Evolutionary conservation across 1,284 basidiomycete genomes (phyloP).

Genomic region (Trichosporon faecale): DNA sequence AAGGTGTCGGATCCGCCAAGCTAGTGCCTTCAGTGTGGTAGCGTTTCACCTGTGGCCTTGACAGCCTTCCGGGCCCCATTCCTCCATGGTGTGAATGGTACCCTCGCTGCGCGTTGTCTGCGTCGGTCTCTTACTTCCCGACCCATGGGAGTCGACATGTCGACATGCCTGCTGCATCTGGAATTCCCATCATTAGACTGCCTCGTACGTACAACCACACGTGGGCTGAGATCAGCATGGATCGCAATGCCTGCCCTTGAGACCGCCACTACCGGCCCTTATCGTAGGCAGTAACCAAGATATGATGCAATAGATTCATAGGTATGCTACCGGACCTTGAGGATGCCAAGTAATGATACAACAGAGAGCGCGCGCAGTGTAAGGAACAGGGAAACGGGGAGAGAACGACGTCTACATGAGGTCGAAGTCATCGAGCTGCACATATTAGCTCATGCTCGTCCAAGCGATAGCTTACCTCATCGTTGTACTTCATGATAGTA

Average conservation of each 20-base stretch:
- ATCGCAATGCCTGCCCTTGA: not conserved
- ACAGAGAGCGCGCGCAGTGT: not conserved
- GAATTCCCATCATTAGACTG: not conserved
- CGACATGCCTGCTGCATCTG: not conserved
- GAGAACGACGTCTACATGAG: slow-evolving; percentile 58
- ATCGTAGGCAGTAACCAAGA: not conserved
- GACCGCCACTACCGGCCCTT: not conserved
- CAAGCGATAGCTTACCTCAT: slow-evolving; percentile 68
- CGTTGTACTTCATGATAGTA: slow-evolving; percentile 93
- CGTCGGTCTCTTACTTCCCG: not conserved
- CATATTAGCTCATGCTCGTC: not conserved
- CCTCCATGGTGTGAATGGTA: not conserved
- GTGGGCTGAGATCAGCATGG: not conserved
- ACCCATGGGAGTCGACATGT: not conserved
- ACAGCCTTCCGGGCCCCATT: not conserved
- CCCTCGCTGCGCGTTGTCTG: no score
- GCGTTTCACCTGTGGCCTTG: not conserved
- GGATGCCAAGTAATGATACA: slow-evolving; percentile 5
- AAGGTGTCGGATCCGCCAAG: not conserved
- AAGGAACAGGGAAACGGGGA: not conserved
- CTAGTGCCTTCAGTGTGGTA: not conserved
- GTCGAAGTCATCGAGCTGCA: slow-evolving; percentile 84
- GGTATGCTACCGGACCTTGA: not conserved
- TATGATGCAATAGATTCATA: not conserved
- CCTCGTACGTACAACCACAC: not conserved